These are phyloP conservation scores for Physcomitrellopsis africana DNA, from an alignment of 225 moss, liverwort and hornwort genomes.

Conservation along the genomic window DNA sequence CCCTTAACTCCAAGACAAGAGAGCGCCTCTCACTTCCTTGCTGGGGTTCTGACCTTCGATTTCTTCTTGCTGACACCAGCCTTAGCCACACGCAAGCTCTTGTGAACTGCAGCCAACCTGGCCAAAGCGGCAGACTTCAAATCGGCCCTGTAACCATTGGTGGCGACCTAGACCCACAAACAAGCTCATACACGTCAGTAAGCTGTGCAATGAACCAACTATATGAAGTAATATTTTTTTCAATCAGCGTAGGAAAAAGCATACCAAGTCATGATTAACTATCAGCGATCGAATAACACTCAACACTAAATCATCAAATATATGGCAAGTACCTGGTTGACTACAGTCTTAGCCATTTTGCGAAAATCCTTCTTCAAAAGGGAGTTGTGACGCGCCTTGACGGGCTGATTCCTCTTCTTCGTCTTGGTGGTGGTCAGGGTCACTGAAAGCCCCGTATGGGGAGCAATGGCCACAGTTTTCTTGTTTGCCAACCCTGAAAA, in stretches of 20 bases:
- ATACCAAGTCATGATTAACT: too few species aligned
- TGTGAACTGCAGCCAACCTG: slow-evolving; percentile 64
- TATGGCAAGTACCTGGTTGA: slow-evolving; percentile 22
- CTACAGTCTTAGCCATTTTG: slow-evolving; percentile 67
- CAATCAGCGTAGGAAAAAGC: too few species aligned
- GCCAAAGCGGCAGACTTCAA: slow-evolving; percentile 61
- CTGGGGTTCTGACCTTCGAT: slow-evolving; percentile 47
- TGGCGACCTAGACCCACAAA: slow-evolving; percentile 40
- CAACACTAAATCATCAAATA: too few species aligned
- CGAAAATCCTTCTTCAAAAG: slow-evolving; percentile 68
- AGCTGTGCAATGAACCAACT: too few species aligned
- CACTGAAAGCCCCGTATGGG: slow-evolving; percentile 53
- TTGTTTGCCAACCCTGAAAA: slow-evolving; percentile 74
- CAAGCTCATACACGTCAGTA: too few species aligned
- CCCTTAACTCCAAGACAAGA: not conserved
- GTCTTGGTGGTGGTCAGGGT: slow-evolving; percentile 63
- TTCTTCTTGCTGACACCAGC: slow-evolving; percentile 48
- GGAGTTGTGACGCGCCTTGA: slow-evolving; percentile 45
- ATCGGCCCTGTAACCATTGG: slow-evolving; percentile 60
- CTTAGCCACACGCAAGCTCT: slow-evolving; percentile 69
- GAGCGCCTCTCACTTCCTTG: slow-evolving; percentile 38
- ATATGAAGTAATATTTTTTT: too few species aligned
- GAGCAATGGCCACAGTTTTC: slow-evolving; percentile 62
- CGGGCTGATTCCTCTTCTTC: slow-evolving; percentile 54
- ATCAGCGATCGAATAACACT: too few species aligned